Evolutionary conservation across 1,139 yeast species (phyloP).

Genomic region (Geotrichum reessii): DNA sequence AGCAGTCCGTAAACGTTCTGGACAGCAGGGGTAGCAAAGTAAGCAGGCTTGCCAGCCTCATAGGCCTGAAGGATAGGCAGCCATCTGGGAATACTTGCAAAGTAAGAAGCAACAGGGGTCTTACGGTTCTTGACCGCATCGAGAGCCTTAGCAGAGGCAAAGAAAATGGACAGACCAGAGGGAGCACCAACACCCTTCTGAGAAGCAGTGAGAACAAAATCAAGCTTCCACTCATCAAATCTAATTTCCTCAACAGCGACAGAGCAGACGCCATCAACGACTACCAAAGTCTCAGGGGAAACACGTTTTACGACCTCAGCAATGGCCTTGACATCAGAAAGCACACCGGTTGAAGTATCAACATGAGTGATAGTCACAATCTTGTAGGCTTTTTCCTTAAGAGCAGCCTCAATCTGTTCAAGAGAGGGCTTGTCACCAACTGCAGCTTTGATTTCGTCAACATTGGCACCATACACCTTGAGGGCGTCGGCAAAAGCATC

Average conservation of each 20-base stretch:
- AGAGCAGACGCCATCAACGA: constrained; percentile 94
- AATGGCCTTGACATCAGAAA: constrained; percentile 63
- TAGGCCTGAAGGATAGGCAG: constrained; percentile 82
- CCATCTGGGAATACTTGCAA: constrained; percentile 81
- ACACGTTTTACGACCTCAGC: constrained; percentile 54
- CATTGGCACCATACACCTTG: constrained; percentile 67
- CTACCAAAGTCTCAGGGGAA: constrained; percentile 74
- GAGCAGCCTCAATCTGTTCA: constrained; percentile 51
- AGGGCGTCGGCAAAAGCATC: constrained; percentile 82
- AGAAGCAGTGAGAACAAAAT: constrained; percentile 82
- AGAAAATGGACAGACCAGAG: constrained; percentile 78
- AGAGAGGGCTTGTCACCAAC: constrained; percentile 67
- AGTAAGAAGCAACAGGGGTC: constrained; percentile 56
- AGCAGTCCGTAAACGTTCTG: constrained; percentile 79
- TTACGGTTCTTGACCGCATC: constrained; percentile 49
- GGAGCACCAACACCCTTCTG: constrained; percentile 96
- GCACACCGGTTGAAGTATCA: constrained; percentile 92
- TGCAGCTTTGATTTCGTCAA: constrained; percentile 53
- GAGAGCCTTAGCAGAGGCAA: constrained; percentile 71
- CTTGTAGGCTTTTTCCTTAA: constrained; percentile 50
- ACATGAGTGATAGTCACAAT: constrained; percentile 88
- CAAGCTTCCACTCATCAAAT: constrained; percentile 88
- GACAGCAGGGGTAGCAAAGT: constrained; percentile 92
- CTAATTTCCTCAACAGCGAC: constrained; percentile 81
- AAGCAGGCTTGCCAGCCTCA: constrained; percentile 75